A percentile compares a stretch with the other conserved stretches of the same genome.
Evolutionary conservation across 768 basidiomycete species (phyloP).

Genomic region (Crepidotus variabilis): DNA sequence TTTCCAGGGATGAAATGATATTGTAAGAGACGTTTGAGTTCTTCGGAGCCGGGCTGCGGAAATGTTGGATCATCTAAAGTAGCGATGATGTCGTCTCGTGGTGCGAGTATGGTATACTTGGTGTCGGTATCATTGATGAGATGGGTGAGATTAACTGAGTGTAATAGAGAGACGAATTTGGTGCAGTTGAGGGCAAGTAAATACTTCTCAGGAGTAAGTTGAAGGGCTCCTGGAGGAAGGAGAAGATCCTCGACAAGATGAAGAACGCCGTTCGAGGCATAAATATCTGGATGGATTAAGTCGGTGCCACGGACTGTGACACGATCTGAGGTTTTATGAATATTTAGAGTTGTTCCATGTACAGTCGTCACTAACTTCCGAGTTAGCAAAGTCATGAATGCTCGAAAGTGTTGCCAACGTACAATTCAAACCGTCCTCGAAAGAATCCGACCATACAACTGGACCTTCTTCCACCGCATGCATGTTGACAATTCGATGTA

Average conservation of each 20-base stretch:
- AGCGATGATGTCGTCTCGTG: constrained; percentile 78
- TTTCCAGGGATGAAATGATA: constrained; percentile 92
- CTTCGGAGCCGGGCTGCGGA: constrained; percentile 62
- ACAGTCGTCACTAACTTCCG: constrained; percentile 59
- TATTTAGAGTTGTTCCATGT: constrained; percentile 61
- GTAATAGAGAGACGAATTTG: constrained; percentile 83
- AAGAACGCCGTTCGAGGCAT: constrained; percentile 92
- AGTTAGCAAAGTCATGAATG: neutral
- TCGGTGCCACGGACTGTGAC: constrained; percentile 54
- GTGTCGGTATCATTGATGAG: constrained; percentile 68
- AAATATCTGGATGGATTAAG: constrained; percentile 76
- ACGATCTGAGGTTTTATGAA: constrained; percentile 50
- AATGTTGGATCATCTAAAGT: constrained; percentile 49
- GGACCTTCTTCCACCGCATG: constrained; percentile 58
- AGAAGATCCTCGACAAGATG: constrained; percentile 86
- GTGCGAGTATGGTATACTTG: constrained; percentile 88
- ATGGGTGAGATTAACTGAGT: constrained; percentile 69
- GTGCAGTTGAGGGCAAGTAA: constrained; percentile 91
- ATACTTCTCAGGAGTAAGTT: constrained; percentile 91
- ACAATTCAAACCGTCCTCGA: constrained; percentile 51
- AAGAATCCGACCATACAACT: constrained; percentile 68
- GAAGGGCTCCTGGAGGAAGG: constrained; percentile 68
- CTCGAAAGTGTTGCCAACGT: constrained; percentile 22
- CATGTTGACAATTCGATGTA: constrained; percentile 74
- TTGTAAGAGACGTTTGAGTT: constrained; percentile 67